Evolutionary conservation across 164 flowering plant genomes (phyloP).

Genomic region (Vitis riparia): DNA sequence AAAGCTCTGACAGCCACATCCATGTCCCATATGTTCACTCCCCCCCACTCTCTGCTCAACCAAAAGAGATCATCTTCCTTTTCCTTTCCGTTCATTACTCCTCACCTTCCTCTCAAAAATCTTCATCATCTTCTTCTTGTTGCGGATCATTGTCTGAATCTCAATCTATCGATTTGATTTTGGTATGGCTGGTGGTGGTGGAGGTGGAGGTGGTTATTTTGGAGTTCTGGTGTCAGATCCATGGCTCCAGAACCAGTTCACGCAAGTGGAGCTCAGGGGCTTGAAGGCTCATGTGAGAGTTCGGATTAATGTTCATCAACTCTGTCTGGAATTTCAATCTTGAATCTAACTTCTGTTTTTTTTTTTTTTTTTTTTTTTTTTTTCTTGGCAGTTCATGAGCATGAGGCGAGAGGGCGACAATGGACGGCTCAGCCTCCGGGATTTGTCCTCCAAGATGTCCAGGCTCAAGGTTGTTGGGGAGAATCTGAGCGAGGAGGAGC

Average conservation of each 20-base stretch:
- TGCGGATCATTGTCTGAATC: too few species aligned
- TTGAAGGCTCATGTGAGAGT: conserved; percentile 64
- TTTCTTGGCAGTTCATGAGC: conserved; percentile 48
- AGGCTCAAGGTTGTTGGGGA: conserved; percentile 78
- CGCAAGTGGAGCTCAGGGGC: conserved; percentile 86
- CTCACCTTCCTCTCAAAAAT: too few species aligned
- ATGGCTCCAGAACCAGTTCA: conserved; percentile 92
- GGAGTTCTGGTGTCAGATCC: conserved; percentile 89
- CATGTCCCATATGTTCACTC: conserved; percentile 16
- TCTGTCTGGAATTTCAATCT: background rate
- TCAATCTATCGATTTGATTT: too few species aligned
- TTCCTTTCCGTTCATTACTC: too few species aligned
- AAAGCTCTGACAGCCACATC: conserved; percentile 28
- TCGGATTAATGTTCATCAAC: background rate
- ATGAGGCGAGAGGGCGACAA: conserved; percentile 73
- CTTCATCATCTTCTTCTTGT: too few species aligned
- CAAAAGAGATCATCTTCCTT: background rate
- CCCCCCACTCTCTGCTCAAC: background rate
- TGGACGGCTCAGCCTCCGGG: conserved; percentile 37
- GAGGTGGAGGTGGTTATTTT: conserved; percentile 35
- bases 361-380: background rate
- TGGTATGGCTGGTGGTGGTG: too few species aligned
- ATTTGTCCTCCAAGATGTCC: conserved; percentile 73
- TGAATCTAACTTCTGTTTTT: background rate
- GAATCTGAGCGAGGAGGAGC: conserved; percentile 68